These are phyloP conservation scores for Schwanniomyces polymorphus DNA, from an alignment of 805 yeast genomes.

Conservation along the genomic window DNA sequence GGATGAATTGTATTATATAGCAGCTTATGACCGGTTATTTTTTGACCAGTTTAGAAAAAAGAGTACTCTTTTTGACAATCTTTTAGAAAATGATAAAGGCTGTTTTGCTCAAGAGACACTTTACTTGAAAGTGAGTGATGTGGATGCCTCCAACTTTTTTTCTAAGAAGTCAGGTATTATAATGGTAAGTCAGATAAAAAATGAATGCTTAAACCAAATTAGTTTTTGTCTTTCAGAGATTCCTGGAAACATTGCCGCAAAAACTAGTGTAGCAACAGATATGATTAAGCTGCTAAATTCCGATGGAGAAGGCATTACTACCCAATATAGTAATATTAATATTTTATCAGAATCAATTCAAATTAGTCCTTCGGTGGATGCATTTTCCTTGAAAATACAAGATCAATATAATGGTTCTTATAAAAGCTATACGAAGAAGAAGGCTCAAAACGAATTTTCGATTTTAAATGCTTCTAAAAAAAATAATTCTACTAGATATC, in stretches of 20 bases:
- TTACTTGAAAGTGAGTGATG: constrained; percentile 12
- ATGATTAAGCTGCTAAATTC: background rate
- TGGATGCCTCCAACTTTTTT: constrained; percentile 3
- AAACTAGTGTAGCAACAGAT: background rate
- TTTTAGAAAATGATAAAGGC: constrained; percentile 3
- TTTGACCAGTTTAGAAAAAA: constrained; percentile 9
- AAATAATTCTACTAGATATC: background rate
- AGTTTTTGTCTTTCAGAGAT: constrained; percentile 2
- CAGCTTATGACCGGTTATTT: constrained; percentile 24
- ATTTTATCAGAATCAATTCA: too few relatives aligned
- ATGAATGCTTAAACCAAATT: constrained; percentile 6
- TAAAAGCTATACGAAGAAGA: too few relatives aligned
- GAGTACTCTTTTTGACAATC: constrained; percentile 4
- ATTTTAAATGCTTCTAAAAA: background rate
- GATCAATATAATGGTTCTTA: too few relatives aligned
- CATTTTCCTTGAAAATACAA: too few relatives aligned
- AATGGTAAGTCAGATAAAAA: constrained; percentile 13
- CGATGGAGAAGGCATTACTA: background rate
- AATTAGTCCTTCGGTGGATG: background rate
- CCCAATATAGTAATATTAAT: background rate
- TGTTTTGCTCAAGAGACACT: constrained; percentile 2
- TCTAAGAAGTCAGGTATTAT: constrained; percentile 8
- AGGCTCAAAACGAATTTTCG: too few relatives aligned
- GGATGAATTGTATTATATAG: constrained; percentile 26
- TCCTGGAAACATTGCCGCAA: background rate